phyloP scores from a whole-genome alignment of 208 protist species.

The Acanthamoeba rhysodes region DNA sequence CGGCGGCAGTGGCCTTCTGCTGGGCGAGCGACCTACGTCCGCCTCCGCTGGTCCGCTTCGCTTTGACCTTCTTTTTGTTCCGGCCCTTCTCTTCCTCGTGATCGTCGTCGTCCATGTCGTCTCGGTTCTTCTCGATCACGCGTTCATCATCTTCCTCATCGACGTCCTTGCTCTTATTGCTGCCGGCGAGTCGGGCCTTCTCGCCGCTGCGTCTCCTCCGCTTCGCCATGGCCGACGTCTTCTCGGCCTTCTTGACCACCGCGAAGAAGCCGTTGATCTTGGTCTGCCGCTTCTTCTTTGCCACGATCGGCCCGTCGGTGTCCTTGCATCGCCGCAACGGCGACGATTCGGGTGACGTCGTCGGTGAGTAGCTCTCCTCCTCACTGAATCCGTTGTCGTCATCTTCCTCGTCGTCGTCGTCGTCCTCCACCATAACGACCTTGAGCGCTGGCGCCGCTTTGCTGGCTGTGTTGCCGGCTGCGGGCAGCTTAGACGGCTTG shows the following conservation, averaged over 20 bases:
- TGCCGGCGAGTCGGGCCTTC: background rate
- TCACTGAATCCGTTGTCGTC: background rate
- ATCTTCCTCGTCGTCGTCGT: background rate
- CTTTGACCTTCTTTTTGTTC: background rate
- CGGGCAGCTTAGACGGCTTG: background rate
- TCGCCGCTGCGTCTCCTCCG: background rate
- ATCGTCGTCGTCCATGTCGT: background rate
- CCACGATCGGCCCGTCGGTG: constrained; percentile 41
- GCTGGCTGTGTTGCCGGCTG: background rate
- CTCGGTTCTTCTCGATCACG: background rate
- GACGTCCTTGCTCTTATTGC: background rate
- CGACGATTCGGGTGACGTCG: constrained; percentile 7
- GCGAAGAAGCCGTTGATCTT: constrained; percentile 67
- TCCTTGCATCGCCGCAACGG: constrained; percentile 29
- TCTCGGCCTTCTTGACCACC: background rate
- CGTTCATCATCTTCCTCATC: background rate
- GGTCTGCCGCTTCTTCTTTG: constrained; percentile 46
- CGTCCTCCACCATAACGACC: background rate
- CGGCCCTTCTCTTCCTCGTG: background rate
- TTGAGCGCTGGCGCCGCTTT: background rate
- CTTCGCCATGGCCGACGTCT: background rate
- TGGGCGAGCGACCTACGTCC: background rate
- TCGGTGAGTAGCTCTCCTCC: constrained; percentile 12
- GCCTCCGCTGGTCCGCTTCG: background rate
- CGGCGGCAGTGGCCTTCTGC: constrained; percentile 2